Conservation (phyloP, 306 rosid genomes). For the Oxytropis ochrocephala region DNA sequence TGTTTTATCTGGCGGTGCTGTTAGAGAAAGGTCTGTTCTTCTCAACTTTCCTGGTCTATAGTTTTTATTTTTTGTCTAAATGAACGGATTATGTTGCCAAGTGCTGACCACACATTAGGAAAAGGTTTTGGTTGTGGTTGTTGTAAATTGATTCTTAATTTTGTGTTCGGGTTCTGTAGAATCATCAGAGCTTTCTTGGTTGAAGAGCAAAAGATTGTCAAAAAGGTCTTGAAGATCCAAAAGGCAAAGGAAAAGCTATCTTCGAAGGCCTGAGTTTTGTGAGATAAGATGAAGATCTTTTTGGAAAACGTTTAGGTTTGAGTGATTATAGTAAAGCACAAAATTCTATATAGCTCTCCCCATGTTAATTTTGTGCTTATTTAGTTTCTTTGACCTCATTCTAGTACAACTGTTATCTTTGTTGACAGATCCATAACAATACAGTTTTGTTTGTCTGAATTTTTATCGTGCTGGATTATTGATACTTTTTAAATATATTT, state of each 20-base stretch:
- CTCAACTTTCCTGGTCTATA: background rate
- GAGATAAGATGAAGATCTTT: constrained; percentile 16
- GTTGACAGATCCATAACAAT: constrained; percentile 30
- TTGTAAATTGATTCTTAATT: background rate
- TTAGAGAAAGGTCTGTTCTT: constrained; percentile 63
- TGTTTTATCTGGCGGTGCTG: constrained; percentile 69
- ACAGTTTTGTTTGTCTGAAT: constrained; percentile 26
- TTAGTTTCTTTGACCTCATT: constrained; percentile 22
- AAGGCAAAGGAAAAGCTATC: constrained; percentile 64
- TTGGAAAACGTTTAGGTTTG: constrained; percentile 29
- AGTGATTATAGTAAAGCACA: constrained; percentile 19
- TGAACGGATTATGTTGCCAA: background rate
- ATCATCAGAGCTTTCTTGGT: constrained; percentile 66
- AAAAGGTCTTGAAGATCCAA: constrained; percentile 78
- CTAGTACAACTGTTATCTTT: constrained; percentile 17
- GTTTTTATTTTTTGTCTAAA: background rate
- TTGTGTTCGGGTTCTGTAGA: constrained; percentile 25
- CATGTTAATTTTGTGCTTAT: constrained; percentile 22
- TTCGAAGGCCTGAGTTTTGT: constrained; percentile 34
- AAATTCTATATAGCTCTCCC: constrained; percentile 18
- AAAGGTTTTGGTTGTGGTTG: background rate
- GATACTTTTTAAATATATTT: background rate
- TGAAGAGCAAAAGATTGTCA: constrained; percentile 77
- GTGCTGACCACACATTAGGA: background rate
- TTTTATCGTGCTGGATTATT: background rate